Percentiles rank a stretch among this genome's conserved stretches.
Conservation (phyloP, 306 rosid species). For the Elaeagnus macrophylla region DNA sequence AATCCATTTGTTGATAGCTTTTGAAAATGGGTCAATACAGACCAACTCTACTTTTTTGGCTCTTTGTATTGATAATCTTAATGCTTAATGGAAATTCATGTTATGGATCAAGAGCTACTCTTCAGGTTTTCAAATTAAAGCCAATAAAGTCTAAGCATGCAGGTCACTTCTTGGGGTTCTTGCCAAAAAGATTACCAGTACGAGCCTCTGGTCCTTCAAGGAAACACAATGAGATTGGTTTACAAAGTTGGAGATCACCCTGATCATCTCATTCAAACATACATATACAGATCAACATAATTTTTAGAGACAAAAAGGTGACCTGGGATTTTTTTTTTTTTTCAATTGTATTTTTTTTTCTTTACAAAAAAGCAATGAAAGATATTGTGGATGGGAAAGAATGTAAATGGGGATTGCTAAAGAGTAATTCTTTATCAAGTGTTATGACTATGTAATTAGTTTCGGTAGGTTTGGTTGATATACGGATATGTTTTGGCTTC, state of each 20-base stretch:
- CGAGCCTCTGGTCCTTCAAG: conserved; percentile 77
- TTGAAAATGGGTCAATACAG: conserved; percentile 42
- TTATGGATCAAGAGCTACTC: conserved; percentile 38
- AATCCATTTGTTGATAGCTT: too few relatives aligned
- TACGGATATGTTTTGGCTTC: conserved; percentile 6
- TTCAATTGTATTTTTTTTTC: too few relatives aligned
- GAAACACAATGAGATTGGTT: conserved; percentile 69
- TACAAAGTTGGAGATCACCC: conserved; percentile 34
- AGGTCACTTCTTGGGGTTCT: conserved; percentile 66
- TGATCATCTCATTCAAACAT: background rate
- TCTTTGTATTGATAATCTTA: conserved; percentile 36
- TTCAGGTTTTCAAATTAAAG: conserved; percentile 42
- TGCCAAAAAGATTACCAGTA: conserved; percentile 60
- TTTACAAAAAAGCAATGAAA: conserved; percentile 12
- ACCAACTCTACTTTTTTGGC: conserved; percentile 27
- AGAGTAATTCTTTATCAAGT: conserved; percentile 31
- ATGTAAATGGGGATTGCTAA: conserved; percentile 32
- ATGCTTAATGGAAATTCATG: conserved; percentile 17
- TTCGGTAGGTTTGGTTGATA: conserved; percentile 21
- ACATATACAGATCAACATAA: background rate
- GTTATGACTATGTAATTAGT: conserved; percentile 20
- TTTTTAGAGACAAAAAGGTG: conserved; percentile 23
- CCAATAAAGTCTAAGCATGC: conserved; percentile 29
- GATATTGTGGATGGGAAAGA: conserved; percentile 18
- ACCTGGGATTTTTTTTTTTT: conserved; percentile 8